Base-by-base conservation (phyloP, 2,329 filamentous ascomycete genomes). In the Xylariaceae sp. region DNA sequence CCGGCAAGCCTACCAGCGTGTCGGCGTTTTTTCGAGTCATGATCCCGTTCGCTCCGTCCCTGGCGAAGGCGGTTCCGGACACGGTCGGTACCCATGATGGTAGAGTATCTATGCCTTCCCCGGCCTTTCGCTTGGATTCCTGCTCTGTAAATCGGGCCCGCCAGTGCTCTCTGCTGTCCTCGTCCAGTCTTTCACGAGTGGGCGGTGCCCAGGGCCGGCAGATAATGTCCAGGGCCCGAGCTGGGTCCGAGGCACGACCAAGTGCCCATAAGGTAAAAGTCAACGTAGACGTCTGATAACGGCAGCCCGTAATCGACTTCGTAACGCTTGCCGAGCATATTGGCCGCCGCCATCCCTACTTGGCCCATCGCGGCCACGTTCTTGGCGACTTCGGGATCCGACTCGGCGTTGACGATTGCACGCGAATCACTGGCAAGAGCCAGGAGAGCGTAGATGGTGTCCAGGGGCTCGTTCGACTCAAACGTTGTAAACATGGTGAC, bases 361-460 rank as follows among this genome's bases (percentile, higher is more conserved):
- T n/a, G n/a, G n/a, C 12, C 12, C 28, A 13, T 7, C 8, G 7
- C 7, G 5, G 9, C 28, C 28, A 7, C 28, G 12, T 12, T 13
- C 5, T 5, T 5, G 14, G 9, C 12, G 14, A 30, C 7, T 30
- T 5, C 28, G 9, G 12, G 12, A 30, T 30, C 5, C 28, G 9
- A 9, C 7, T 30, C 12, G 28, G 9, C 9, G 21, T 24, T 24
- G 7, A 30, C 28, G 5, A 11, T 30, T 30, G 28, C 33, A 7
- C 9, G 9, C 7, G 28, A 11, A 30, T 47, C 45, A 23, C 34
- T 42, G 3, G 46, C 46, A 13, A 48, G 36, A 17, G 46, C 46
- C 8, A 48, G 34, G 12, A 48, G 33, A 28, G 46, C 35, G 18
- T 48, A 48, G 6, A 48, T 31, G 4, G 38, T 36, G 36, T 48